phyloP scores from a whole-genome alignment of 2,329 filamentous ascomycete species.

The Trichothecium sympodiale region DNA sequence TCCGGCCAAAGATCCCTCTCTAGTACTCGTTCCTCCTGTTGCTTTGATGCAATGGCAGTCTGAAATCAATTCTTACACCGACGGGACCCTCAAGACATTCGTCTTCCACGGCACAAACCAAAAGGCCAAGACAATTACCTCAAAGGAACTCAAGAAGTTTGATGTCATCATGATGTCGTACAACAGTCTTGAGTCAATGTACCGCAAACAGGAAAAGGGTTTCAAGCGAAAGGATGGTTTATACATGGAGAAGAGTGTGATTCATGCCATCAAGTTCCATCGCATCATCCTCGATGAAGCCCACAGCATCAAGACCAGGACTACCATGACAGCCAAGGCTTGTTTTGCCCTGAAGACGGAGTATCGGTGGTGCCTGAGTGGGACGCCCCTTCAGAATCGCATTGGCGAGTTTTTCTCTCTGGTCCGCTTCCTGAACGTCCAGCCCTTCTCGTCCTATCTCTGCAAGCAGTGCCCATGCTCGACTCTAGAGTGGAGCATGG shows the following conservation, averaged over 20 bases:
- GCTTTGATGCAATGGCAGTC: constrained; percentile 92
- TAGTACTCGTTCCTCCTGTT: constrained; percentile 86
- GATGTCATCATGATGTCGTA: constrained; percentile 98
- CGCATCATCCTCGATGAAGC: constrained; percentile 90
- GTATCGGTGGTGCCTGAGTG: constrained; percentile 93
- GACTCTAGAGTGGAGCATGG: constrained; percentile 71
- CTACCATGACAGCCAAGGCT: constrained; percentile 84
- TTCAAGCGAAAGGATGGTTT: constrained; percentile 71
- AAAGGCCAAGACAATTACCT: constrained; percentile 66
- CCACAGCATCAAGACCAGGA: constrained; percentile 85
- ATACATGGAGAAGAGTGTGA: constrained; percentile 67
- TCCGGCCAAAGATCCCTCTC: constrained; percentile 64
- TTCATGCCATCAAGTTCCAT: constrained; percentile 81
- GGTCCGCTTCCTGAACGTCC: constrained; percentile 79
- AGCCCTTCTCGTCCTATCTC: constrained; percentile 85
- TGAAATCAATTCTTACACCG: constrained; percentile 71
- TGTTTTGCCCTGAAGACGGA: constrained; percentile 82
- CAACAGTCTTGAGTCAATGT: constrained; percentile 81
- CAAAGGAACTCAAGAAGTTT: constrained; percentile 67
- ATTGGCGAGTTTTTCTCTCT: constrained; percentile 97
- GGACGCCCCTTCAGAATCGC: constrained; percentile 90
- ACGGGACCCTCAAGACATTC: constrained; percentile 80
- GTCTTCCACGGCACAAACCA: constrained; percentile 81
- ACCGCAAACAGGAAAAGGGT: constrained; percentile 85
- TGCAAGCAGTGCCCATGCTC: constrained; percentile 81